These are phyloP conservation scores for Chytridiales sp. DNA, from an alignment of 371 early-diverging fungal genomes.

Conservation along the genomic window DNA sequence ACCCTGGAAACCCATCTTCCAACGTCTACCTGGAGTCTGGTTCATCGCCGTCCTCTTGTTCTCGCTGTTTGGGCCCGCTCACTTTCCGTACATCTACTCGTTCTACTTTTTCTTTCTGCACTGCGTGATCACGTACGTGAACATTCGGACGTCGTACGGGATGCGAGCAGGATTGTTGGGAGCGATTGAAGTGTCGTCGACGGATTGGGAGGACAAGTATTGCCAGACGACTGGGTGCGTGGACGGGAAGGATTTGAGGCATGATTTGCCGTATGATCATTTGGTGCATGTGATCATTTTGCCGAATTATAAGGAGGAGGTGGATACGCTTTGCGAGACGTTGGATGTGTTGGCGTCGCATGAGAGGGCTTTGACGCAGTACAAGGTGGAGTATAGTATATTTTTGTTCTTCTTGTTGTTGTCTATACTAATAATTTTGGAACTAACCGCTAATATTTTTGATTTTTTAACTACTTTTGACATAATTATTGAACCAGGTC, in stretches of 20 bases:
- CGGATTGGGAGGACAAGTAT: constrained; percentile 45
- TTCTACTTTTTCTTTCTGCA: constrained; percentile 35
- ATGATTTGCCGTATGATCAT: constrained; percentile 45
- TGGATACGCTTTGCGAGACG: constrained; percentile 54
- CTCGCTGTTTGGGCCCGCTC: constrained; percentile 34
- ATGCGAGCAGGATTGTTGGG: constrained; percentile 4
- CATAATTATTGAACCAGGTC: constrained; percentile 43
- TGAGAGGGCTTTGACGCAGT: constrained; percentile 40
- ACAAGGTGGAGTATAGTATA: constrained; percentile 33
- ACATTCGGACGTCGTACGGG: constrained; percentile 31
- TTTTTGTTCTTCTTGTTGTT: background rate
- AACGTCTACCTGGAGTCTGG: constrained; percentile 43
- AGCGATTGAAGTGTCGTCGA: constrained; percentile 17
- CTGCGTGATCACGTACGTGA: constrained; percentile 23
- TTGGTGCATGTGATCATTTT: constrained; percentile 51
- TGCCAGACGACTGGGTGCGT: constrained; percentile 36
- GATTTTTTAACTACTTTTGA: constrained; percentile 55
- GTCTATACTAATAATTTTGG: constrained; percentile 36
- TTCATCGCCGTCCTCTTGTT: constrained; percentile 27
- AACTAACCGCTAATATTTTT: constrained; percentile 49
- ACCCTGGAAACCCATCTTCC: constrained; percentile 30
- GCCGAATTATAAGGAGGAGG: constrained; percentile 56
- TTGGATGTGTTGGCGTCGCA: constrained; percentile 52
- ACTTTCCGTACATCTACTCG: constrained; percentile 32
- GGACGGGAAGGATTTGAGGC: constrained; percentile 34